Evolutionary conservation across 495 filamentous ascomycete species (phyloP).

Genomic region (Aspergillus hancockii): DNA sequence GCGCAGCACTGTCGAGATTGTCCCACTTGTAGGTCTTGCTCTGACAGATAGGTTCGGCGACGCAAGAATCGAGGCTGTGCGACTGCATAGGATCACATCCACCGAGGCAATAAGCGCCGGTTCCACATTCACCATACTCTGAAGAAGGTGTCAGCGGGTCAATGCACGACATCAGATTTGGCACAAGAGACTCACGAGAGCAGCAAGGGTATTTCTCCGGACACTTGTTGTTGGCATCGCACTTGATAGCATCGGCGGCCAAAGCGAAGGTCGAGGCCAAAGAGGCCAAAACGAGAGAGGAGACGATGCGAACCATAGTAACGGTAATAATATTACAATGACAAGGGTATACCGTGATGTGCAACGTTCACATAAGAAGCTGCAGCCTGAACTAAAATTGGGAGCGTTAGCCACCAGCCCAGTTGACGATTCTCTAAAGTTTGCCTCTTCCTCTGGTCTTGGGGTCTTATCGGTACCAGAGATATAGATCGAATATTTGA

Average conservation of each 20-base stretch:
- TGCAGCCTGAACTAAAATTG: slow-evolving; percentile 5
- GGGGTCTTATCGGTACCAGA: not conserved
- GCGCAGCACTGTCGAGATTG: slow-evolving; percentile 63
- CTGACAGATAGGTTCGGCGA: slow-evolving; percentile 81
- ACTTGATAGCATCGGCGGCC: slow-evolving; percentile 40
- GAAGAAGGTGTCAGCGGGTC: slow-evolving; percentile 5
- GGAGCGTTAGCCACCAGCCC: not conserved
- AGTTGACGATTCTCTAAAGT: not conserved
- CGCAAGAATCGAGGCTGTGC: slow-evolving; percentile 77
- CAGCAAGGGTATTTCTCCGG: slow-evolving; percentile 81
- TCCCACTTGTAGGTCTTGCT: slow-evolving; percentile 66
- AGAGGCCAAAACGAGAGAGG: slow-evolving; percentile 36
- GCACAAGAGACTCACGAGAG: slow-evolving; percentile 69
- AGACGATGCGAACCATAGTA: slow-evolving; percentile 38
- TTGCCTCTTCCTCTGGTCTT: not conserved
- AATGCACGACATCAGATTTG: not conserved
- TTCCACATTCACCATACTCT: slow-evolving; percentile 95
- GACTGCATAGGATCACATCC: slow-evolving; percentile 90
- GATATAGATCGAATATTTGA: not conserved
- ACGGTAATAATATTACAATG: not conserved
- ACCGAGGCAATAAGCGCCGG: slow-evolving; percentile 93
- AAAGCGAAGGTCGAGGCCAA: slow-evolving; percentile 38
- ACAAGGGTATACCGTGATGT: slow-evolving; percentile 12
- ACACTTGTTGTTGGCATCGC: slow-evolving; percentile 64
- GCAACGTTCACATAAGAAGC: not conserved